Percentiles rank a stretch among this genome's conserved stretches.
Conservation (phyloP, 2,329 filamentous ascomycete species). For the Claviceps capensis region DNA sequence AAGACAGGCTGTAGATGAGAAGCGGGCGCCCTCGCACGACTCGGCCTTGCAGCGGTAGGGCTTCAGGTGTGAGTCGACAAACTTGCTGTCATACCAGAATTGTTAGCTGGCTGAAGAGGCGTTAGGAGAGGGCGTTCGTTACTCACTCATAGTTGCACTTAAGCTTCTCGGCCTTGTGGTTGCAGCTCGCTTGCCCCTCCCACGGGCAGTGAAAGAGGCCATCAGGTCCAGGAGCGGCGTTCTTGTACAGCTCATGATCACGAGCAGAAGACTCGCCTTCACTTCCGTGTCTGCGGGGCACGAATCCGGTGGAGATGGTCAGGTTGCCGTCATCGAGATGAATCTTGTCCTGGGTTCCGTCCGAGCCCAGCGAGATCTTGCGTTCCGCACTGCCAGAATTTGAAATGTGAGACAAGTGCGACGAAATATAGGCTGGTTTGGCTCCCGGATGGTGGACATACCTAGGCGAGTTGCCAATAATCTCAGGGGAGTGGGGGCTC, state of each 20-base stretch:
- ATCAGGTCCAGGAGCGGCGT: constrained; percentile 48
- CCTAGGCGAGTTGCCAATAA: constrained; percentile 38
- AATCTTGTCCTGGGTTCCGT: constrained; percentile 13
- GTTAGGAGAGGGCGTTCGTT: not conserved
- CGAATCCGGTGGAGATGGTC: constrained; percentile 24
- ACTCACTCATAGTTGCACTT: constrained; percentile 98
- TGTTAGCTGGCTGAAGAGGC: constrained; percentile 6
- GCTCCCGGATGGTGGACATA: constrained; percentile 24
- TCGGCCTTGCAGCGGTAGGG: constrained; percentile 87
- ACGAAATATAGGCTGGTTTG: constrained; percentile 3
- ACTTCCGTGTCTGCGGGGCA: constrained; percentile 32
- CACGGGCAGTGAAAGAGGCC: constrained; percentile 91
- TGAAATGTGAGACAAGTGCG: constrained; percentile 6
- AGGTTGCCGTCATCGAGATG: constrained; percentile 18
- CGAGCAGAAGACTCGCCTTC: constrained; percentile 42
- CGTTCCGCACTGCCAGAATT: constrained; percentile 18
- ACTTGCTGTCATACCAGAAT: constrained; percentile 52
- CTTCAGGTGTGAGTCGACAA: constrained; percentile 91
- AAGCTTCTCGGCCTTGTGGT: constrained; percentile 85
- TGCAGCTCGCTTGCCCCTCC: constrained; percentile 57
- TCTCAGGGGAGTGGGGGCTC: constrained; percentile 31
- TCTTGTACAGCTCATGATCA: constrained; percentile 60
- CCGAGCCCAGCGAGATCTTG: constrained; percentile 17
- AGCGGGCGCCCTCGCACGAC: constrained; percentile 71
- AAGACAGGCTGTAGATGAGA: constrained; percentile 89